Base-by-base conservation (phyloP, 345 rosid genomes). In the Syzygium aromaticum region DNA sequence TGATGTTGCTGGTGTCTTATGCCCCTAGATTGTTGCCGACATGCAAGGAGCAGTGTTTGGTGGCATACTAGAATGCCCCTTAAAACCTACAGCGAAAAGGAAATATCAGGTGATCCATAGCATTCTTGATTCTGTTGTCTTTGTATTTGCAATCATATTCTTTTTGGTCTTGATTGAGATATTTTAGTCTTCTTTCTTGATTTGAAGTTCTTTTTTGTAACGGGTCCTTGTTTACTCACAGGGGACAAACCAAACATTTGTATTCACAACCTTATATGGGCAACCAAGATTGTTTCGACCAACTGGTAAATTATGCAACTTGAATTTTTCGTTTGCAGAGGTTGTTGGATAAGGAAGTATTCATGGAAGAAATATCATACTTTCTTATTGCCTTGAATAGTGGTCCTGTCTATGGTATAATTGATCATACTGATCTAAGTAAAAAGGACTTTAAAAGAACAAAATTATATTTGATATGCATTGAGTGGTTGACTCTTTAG, bases 281-380 rank as follows among this genome's bases (percentile, higher is more conserved):
- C 93, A 92, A 88, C 99, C 99, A 85, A 95, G 98, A 93, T 88
- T 96, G 28, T 97, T 97, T 93, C 94, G 98, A 88, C 94, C 99
- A 64, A 97, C 99, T 4, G 99, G 99, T 97, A 88, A 88, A 90
- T 22, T 87, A 84, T 73, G 43, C 51, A 77, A 15, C 23, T 67
- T 17, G 46, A 14, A 38, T 6, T 86, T 54, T 27, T 61, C 38
- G 25, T 87, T 82, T 64, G 56, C 30, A 7, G 51, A 17, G 86
- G 54, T 84, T 33, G 25, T 67, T 30, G 78, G 40, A 67, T 30
- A 67, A 67, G 78, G 78, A 67, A 19, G 22, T 8, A 3, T 10
- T 73, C 80, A 73, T 3, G 2, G 40, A 73, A 19, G 40, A 11
- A 33, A 67, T 67, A 17, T 73, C 80, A 9, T 33, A 17, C 80